phyloP scores from a whole-genome alignment of 73 alveolate genomes.

The Breviolum minutum region DNA sequence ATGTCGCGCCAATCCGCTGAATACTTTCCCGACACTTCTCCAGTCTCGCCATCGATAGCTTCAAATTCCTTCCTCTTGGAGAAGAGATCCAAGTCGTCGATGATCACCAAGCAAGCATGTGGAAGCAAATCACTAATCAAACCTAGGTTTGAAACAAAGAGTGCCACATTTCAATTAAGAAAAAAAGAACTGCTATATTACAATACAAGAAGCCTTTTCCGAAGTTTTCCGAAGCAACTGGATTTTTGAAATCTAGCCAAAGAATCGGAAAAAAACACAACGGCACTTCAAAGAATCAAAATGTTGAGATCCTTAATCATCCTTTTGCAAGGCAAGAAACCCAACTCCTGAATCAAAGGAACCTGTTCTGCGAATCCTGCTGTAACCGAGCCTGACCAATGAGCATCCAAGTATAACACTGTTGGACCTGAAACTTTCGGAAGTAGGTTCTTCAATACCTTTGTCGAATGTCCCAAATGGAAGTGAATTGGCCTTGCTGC shows the following conservation, averaged over 20 bases:
- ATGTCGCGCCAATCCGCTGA: slow-evolving; percentile 73
- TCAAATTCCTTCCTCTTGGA: slow-evolving; percentile 40
- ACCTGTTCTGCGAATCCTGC: not conserved
- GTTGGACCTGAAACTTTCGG: slow-evolving; percentile 52
- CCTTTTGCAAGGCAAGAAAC: not conserved
- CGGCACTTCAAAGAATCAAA: not conserved
- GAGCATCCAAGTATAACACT: slow-evolving; percentile 81
- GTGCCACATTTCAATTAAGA: too few species aligned
- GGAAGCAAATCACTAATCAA: slow-evolving; percentile 21
- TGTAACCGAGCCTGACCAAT: slow-evolving; percentile 66
- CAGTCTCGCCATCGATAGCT: slow-evolving; percentile 8
- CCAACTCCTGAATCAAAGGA: slow-evolving; percentile 51
- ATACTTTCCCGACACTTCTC: not conserved
- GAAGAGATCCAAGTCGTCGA: slow-evolving; percentile 77
- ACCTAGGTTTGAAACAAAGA: not conserved
- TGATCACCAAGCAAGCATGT: slow-evolving; percentile 49
- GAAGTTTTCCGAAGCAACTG: too few species aligned
- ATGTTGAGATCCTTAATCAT: too few species aligned
- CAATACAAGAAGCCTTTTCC: too few species aligned
- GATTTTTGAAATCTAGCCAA: too few species aligned
- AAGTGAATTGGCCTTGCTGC: slow-evolving; percentile 60
- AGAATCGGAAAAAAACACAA: too few species aligned
- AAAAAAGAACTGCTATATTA: too few species aligned
- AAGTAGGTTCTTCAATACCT: slow-evolving; percentile 5
- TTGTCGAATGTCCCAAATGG: slow-evolving; percentile 62